A percentile compares a stretch with the other conserved stretches of the same genome.
phyloP scores from a whole-genome alignment of 306 rosid species.

The Delonix regia region DNA sequence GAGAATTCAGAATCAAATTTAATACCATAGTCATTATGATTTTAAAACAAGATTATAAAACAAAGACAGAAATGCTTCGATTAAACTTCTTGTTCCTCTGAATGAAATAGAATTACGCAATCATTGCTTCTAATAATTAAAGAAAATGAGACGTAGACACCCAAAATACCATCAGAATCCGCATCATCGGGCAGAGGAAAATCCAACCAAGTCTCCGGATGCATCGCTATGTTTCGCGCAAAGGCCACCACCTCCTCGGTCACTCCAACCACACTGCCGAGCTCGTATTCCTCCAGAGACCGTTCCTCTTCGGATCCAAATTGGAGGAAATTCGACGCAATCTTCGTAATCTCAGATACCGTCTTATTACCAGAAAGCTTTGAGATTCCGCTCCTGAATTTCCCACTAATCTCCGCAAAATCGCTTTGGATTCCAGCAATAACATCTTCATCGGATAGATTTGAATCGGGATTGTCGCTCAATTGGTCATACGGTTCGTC shows the following conservation, averaged over 20 bases:
- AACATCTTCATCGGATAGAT: constrained; percentile 61
- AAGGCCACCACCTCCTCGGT: constrained; percentile 78
- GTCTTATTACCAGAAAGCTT: constrained; percentile 67
- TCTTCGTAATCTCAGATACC: constrained; percentile 85
- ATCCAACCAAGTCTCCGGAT: constrained; percentile 89
- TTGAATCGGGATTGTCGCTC: constrained; percentile 9
- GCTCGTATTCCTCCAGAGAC: constrained; percentile 55
- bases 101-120: neutral
- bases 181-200: constrained; percentile 74
- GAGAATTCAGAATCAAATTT: neutral
- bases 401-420: constrained; percentile 84
- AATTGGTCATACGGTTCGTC: constrained; percentile 24
- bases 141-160: neutral
- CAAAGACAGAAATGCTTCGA: neutral
- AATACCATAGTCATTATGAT: neutral
- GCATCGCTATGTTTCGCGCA: constrained; percentile 69
- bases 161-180: constrained; percentile 65
- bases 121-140: neutral
- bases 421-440: constrained; percentile 91
- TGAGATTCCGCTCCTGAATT: constrained; percentile 78
- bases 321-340: constrained; percentile 88
- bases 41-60: neutral
- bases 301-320: constrained; percentile 62
- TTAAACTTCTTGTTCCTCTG: neutral
- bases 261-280: constrained; percentile 60